Evolutionary conservation across 441 rosid species (phyloP), one percentile per base, ranked within the genome.

Genomic region (California macrophylla): DNA sequence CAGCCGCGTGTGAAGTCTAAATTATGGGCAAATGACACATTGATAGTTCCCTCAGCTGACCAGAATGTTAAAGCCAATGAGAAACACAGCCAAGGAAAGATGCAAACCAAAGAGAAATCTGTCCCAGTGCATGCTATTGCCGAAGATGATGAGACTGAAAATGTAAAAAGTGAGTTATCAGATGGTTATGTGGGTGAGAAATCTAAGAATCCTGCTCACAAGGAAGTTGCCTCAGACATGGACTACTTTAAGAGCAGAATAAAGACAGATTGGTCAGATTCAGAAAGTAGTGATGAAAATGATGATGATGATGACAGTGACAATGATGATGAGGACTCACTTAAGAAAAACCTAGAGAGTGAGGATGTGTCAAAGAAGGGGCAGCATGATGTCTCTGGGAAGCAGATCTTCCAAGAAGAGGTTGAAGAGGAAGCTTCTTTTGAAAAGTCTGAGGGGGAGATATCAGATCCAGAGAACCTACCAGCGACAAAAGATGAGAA

Each of bases 221-320:
- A 76, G 73, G 90, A 84, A 76, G 87, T 76, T n/a, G 71, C 84
- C 75, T 89, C 96, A 52, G 96, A 91, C 83, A 76, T 80, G 84
- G 97, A 94, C 69, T 94, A 94, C 72, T 88, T 94, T 76, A 91
- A 86, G 83, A 94, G 98, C 81, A 91, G 86, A 78, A 77, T 91
- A 50, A 88, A 85, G 83, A 87, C 83, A 79, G 83, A 83, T 30
- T 82, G 89, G 87, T 86, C 85, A 1, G 96, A 86, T 80, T 88
- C 93, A 26, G 98, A 90, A n/a, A 82, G 80, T 76, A 88, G 82
- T 40, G 72, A 75, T 63, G 82, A 60, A 26, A 56, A 68, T 20
- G 77, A 45, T 20, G 56, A 67, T 8, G 69, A 66, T 36, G 68
- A 32, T 62, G 73, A 67, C 30, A 70, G 62, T 38, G 50, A 32